Evolutionary conservation across 495 filamentous ascomycete species (phyloP).

Genomic region (Penicillium coffeae): DNA sequence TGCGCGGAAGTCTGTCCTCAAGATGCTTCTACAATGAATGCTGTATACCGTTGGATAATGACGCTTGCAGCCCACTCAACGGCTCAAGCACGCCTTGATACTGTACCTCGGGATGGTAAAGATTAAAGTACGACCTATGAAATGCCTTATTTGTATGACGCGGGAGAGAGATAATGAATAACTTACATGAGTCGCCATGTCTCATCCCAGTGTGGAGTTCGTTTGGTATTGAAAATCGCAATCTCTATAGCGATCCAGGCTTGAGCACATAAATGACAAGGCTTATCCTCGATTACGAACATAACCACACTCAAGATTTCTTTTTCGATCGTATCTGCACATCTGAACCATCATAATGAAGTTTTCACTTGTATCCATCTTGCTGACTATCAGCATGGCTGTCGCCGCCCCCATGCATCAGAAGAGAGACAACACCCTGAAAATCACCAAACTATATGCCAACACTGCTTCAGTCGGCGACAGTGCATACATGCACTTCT

Average conservation of each 20-base stretch:
- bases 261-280: background rate
- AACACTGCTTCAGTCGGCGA: conserved; percentile 1
- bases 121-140: too few species aligned
- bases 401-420: conserved; percentile 13
- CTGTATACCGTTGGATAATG: too few species aligned
- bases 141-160: too few species aligned
- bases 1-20: too few species aligned
- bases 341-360: conserved; percentile 21
- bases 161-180: too few species aligned
- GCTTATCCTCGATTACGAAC: too few species aligned
- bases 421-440: conserved; percentile 6
- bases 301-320: too few species aligned
- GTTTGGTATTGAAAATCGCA: background rate
- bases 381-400: conserved; percentile 18
- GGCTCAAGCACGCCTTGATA: too few species aligned
- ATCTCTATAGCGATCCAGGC: background rate
- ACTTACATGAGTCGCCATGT: background rate
- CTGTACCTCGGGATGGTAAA: too few species aligned
- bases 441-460: conserved; percentile 19
- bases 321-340: too few species aligned
- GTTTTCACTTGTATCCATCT: conserved; percentile 8
- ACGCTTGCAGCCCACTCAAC: too few species aligned
- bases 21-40: too few species aligned
- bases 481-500: conserved; percentile 19
- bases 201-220: background rate